Conservation (phyloP, 2,329 filamentous ascomycete genomes). For the Pyricularia grisea region DNA sequence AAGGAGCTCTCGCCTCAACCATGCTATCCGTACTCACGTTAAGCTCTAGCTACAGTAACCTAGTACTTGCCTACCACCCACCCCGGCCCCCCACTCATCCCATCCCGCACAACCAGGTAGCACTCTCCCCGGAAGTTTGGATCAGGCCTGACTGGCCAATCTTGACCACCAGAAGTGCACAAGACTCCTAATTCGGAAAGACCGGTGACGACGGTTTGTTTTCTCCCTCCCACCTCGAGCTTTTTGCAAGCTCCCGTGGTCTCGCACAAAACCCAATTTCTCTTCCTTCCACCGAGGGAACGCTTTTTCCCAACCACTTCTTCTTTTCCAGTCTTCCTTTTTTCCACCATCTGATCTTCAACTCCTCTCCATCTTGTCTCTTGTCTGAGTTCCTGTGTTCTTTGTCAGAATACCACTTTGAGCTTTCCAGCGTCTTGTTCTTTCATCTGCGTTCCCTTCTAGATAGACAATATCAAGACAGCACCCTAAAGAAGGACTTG, state of each 20-base stretch:
- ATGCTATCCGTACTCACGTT: not conserved
- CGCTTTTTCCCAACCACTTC: not conserved
- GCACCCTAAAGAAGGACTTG: not conserved
- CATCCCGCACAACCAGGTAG: not conserved
- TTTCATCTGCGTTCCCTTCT: not conserved
- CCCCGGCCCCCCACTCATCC: not conserved
- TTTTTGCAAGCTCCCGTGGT: not conserved
- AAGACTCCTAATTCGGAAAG: not conserved
- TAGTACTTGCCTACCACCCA: not conserved
- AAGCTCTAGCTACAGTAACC: not conserved
- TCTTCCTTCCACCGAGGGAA: not conserved
- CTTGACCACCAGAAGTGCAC: not conserved
- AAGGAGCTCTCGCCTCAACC: not conserved
- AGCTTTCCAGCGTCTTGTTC: not conserved
- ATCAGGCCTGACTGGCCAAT: not conserved
- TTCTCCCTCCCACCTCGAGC: not conserved
- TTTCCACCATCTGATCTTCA: not conserved
- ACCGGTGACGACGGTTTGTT: not conserved
- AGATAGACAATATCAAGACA: not conserved
- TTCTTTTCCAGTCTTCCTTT: not conserved
- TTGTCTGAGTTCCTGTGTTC: not conserved
- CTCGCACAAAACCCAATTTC: not conserved
- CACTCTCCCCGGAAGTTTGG: not conserved
- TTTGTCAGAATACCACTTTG: not conserved
- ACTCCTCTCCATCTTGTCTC: not conserved